Percentiles rank a stretch among this genome's conserved stretches.
Evolutionary conservation across 352 stramenopile genomes (phyloP).

Genomic region (Globisporangium abappressorium): DNA sequence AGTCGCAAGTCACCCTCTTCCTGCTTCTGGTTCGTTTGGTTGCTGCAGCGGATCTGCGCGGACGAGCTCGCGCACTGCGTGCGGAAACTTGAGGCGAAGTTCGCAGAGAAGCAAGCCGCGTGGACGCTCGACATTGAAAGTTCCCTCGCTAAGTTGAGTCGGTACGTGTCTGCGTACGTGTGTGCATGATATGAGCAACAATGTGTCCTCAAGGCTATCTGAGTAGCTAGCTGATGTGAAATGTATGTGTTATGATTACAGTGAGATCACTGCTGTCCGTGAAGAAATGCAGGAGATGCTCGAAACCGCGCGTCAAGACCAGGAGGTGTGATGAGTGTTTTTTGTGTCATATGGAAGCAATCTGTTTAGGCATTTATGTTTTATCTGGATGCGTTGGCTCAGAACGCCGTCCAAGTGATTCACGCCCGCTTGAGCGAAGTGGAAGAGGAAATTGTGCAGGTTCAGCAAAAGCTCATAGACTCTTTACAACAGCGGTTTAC

Average conservation of each 20-base stretch:
- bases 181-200: not conserved
- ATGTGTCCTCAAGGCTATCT: not conserved
- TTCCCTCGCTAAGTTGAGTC: not conserved
- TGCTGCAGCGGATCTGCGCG: slow-evolving; percentile 13
- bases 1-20: not conserved
- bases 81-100: slow-evolving; percentile 12
- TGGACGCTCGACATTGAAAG: slow-evolving; percentile 9
- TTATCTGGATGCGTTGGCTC: not conserved
- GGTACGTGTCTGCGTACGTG: not conserved
- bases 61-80: slow-evolving; percentile 19
- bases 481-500: not conserved
- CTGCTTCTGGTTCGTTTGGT: not conserved
- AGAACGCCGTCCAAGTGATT: slow-evolving; percentile 9
- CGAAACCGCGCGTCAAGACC: not conserved
- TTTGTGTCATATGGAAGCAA: too few species aligned
- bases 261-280: slow-evolving; percentile 9
- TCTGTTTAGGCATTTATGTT: not conserved
- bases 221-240: not conserved
- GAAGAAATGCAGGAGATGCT: slow-evolving; percentile 10
- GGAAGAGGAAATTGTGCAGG: slow-evolving; percentile 2
- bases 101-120: not conserved
- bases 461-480: not conserved
- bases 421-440: slow-evolving; percentile 4
- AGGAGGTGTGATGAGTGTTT: not conserved
- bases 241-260: not conserved